phyloP scores from a whole-genome alignment of 2,329 filamentous ascomycete species.

The Aspergillus carbonarius region DNA sequence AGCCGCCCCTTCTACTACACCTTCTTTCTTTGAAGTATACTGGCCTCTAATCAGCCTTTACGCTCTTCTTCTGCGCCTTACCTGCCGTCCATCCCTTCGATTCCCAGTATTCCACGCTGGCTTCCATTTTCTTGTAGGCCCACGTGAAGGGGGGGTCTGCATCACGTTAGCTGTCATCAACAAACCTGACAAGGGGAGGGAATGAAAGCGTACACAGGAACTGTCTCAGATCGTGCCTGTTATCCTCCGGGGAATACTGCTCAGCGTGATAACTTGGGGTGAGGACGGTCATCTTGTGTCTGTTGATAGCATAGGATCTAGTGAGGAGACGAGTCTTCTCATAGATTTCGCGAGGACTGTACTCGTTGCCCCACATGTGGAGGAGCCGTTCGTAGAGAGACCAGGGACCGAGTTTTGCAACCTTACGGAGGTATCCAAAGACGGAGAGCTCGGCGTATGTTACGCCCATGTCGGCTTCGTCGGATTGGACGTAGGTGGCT shows the following conservation, averaged over 20 bases:
- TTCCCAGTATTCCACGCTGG: slow-evolving; percentile 46
- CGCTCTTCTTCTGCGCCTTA: slow-evolving; percentile 37
- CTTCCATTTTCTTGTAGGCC: slow-evolving; percentile 52
- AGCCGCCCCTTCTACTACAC: neutral
- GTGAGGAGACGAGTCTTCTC: slow-evolving; percentile 49
- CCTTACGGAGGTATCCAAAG: slow-evolving; percentile 57
- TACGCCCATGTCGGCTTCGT: slow-evolving; percentile 57
- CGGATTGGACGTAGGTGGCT: slow-evolving; percentile 58
- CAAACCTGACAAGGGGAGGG: neutral
- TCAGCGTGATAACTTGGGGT: slow-evolving; percentile 58
- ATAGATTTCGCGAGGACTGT: slow-evolving; percentile 45
- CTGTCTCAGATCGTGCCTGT: slow-evolving; percentile 58
- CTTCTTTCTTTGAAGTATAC: neutral
- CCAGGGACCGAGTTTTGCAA: slow-evolving; percentile 54
- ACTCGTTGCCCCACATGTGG: slow-evolving; percentile 48
- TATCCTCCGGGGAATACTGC: slow-evolving; percentile 57
- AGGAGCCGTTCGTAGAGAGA: slow-evolving; percentile 56
- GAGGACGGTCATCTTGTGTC: slow-evolving; percentile 64
- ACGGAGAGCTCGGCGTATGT: slow-evolving; percentile 56
- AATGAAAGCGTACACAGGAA: slow-evolving; percentile 47
- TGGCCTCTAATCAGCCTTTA: slow-evolving; percentile 30
- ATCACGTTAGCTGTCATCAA: neutral
- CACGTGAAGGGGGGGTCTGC: slow-evolving; percentile 43
- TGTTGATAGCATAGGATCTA: slow-evolving; percentile 59
- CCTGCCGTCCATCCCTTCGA: slow-evolving; percentile 34